Conservation (phyloP, 345 rosid genomes). For the Noccaea caerulescens region DNA sequence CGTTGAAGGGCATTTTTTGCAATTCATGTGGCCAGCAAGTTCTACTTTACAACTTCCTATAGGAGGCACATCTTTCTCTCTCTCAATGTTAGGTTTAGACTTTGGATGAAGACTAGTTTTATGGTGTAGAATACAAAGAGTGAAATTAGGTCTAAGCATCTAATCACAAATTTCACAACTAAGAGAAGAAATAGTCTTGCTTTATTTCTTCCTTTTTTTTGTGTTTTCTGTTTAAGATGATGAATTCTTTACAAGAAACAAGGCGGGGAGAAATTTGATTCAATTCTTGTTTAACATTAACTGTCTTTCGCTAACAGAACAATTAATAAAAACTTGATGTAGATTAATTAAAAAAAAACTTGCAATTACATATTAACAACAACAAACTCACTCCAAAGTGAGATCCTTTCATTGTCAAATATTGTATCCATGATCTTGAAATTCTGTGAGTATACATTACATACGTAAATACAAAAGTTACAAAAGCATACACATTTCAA, state of each 20-base stretch:
- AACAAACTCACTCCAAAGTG: slow-evolving; percentile 19
- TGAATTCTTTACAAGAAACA: too few relatives aligned
- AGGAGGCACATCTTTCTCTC: slow-evolving; percentile 16
- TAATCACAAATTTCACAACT: too few relatives aligned
- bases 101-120: too few relatives aligned
- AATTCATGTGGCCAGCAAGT: not conserved
- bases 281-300: not conserved
- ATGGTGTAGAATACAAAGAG: too few relatives aligned
- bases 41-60: not conserved
- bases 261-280: not conserved
- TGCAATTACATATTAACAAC: not conserved
- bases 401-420: slow-evolving; percentile 20
- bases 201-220: too few relatives aligned
- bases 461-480: slow-evolving; percentile 30
- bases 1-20: not conserved
- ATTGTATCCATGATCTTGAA: slow-evolving; percentile 20
- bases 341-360: not conserved
- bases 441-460: slow-evolving; percentile 28
- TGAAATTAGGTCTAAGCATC: too few relatives aligned
- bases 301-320: not conserved
- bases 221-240: too few relatives aligned
- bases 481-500: slow-evolving; percentile 32
- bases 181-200: not conserved
- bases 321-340: too few relatives aligned
- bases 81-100: not conserved